phyloP scores from a whole-genome alignment of 257 asterid species.

The Solanum phureja region DNA sequence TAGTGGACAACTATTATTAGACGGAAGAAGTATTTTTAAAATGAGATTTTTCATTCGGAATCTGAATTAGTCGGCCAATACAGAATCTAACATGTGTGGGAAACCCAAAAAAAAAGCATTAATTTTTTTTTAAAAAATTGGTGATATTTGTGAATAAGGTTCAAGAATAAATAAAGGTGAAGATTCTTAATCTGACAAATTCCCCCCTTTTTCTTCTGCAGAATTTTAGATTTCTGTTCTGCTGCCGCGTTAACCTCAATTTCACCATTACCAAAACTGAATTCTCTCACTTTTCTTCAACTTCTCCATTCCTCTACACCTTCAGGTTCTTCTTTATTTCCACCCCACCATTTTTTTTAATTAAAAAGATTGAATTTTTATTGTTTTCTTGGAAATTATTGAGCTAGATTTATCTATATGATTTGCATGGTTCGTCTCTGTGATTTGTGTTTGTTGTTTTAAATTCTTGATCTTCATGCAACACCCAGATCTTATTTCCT shows the following conservation, averaged over 20 bases:
- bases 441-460: neutral
- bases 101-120: fast-evolving
- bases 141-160: neutral
- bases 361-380: neutral
- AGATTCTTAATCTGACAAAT: slow-evolving; percentile 34
- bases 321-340: slow-evolving; percentile 21
- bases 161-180: neutral
- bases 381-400: neutral
- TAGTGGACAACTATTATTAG: too few species aligned
- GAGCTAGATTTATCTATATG: neutral
- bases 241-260: slow-evolving; percentile 4
- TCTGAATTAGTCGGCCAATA: too few species aligned
- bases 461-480: neutral
- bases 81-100: neutral
- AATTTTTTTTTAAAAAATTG: neutral
- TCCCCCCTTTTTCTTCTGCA: slow-evolving; percentile 13
- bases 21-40: too few species aligned
- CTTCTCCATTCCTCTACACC: slow-evolving; percentile 8
- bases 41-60: too few species aligned
- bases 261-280: neutral
- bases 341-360: neutral
- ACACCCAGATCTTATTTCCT: neutral
- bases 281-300: slow-evolving; percentile 12
- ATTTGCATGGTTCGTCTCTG: neutral
- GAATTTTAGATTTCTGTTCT: slow-evolving; percentile 3